A percentile compares a stretch with the other conserved stretches of the same genome.
phyloP scores from a whole-genome alignment of 495 filamentous ascomycete species.

The Lasiosphaeris hirsuta region DNA sequence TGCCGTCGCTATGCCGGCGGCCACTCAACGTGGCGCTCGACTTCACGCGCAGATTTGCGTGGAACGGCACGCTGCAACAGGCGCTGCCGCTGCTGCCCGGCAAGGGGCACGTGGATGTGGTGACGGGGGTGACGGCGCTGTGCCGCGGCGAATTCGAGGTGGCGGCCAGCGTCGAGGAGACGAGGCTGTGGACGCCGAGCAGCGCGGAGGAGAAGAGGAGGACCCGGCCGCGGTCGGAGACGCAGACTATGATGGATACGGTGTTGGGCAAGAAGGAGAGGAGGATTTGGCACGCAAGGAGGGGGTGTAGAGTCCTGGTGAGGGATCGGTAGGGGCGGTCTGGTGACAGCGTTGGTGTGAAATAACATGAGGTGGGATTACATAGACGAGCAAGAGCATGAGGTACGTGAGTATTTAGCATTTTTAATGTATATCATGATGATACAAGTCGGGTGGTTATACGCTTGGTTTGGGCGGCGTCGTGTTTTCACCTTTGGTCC shows the following conservation, averaged over 20 bases:
- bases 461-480: too few species aligned
- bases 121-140: constrained; percentile 65
- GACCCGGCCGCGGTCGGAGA: constrained; percentile 46
- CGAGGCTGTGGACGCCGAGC: constrained; percentile 42
- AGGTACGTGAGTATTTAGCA: too few species aligned
- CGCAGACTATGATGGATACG: constrained; percentile 51
- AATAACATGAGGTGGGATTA: too few species aligned
- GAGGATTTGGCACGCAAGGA: constrained; percentile 68
- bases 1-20: constrained; percentile 72
- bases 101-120: constrained; percentile 51
- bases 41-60: constrained; percentile 72
- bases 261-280: constrained; percentile 58
- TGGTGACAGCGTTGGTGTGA: too few species aligned
- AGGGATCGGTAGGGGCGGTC: constrained; percentile 32
- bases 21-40: constrained; percentile 73
- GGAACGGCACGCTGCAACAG: constrained; percentile 81
- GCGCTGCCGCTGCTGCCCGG: constrained; percentile 58
- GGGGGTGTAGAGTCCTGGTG: constrained; percentile 61
- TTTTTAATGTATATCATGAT: too few species aligned
- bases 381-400: not conserved
- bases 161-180: constrained; percentile 77
- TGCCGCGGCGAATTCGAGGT: constrained; percentile 82
- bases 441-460: too few species aligned
- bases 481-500: too few species aligned
- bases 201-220: constrained; percentile 18